These are phyloP conservation scores for Mycena olivaceomarginata DNA, from an alignment of 768 basidiomycete species.

Conservation along the genomic window DNA sequence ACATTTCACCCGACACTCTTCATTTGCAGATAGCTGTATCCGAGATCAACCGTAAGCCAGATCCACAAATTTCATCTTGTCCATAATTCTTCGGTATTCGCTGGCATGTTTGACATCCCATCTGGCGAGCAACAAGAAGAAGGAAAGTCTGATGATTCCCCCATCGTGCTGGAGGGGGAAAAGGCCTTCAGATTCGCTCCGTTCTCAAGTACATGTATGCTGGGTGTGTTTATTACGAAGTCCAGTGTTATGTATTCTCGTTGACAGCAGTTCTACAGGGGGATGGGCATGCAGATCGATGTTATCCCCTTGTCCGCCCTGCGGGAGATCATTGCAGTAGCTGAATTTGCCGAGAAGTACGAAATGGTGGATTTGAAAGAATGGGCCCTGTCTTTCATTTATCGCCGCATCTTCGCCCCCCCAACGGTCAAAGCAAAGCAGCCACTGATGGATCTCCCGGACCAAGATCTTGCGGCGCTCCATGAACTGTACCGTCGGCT, in stretches of 20 bases:
- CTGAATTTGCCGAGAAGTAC: conserved; percentile 11
- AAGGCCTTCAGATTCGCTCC: background rate
- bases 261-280: conserved; percentile 9
- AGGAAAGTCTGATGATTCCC: conserved; percentile 22
- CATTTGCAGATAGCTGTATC: conserved; percentile 11
- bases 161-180: conserved; percentile 20
- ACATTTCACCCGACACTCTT: background rate
- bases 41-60: conserved; percentile 10
- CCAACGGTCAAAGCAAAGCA: background rate
- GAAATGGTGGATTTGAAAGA: conserved; percentile 13
- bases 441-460: conserved; percentile 1
- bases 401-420: conserved; percentile 6
- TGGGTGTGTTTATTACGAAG: conserved; percentile 3
- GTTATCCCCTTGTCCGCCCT: background rate
- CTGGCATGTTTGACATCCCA: conserved; percentile 18
- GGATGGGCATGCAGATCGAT: conserved; percentile 10
- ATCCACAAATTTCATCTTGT: conserved; percentile 15
- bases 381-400: conserved; percentile 10
- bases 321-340: conserved; percentile 11
- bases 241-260: conserved; percentile 7
- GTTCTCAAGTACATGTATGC: conserved; percentile 26
- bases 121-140: background rate
- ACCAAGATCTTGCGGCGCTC: conserved; percentile 3
- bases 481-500: conserved; percentile 3
- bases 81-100: conserved; percentile 20